Conservation (phyloP, 139 green algal species). For the Volvox africanus region DNA sequence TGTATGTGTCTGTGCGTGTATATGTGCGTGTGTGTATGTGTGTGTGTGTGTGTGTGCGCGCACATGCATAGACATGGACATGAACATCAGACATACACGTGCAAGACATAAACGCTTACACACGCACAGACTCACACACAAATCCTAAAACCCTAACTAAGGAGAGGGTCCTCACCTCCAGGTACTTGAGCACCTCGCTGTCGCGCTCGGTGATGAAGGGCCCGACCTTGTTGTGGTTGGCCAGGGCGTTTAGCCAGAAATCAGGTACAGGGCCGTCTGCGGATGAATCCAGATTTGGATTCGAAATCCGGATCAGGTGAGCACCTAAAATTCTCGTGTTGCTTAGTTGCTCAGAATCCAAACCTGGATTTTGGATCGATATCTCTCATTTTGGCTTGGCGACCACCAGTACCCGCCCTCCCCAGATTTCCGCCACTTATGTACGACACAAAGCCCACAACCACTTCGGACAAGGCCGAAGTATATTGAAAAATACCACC, state of each 20-base stretch:
- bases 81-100: background rate
- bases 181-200: conserved; percentile 58
- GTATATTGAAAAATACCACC: no score
- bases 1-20: background rate
- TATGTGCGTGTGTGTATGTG: background rate
- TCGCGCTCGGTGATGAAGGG: conserved; percentile 71
- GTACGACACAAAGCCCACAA: no score
- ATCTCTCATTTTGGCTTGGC: no score
- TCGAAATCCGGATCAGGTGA: no score
- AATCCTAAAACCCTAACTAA: no score
- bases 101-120: background rate
- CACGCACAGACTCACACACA: background rate
- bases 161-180: conserved; percentile 9
- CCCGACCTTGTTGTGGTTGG: conserved; percentile 70
- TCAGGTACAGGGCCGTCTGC: conserved; percentile 66
- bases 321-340: no score
- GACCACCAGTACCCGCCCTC: no score
- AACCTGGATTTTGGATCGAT: no score
- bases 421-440: no score
- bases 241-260: conserved; percentile 73
- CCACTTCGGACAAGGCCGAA: no score
- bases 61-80: background rate
- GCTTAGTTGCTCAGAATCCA: no score
- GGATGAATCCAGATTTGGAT: no score
- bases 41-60: background rate